These are phyloP conservation scores for Myxozyma monticola DNA, from an alignment of 805 yeast species.

Conservation along the genomic window DNA sequence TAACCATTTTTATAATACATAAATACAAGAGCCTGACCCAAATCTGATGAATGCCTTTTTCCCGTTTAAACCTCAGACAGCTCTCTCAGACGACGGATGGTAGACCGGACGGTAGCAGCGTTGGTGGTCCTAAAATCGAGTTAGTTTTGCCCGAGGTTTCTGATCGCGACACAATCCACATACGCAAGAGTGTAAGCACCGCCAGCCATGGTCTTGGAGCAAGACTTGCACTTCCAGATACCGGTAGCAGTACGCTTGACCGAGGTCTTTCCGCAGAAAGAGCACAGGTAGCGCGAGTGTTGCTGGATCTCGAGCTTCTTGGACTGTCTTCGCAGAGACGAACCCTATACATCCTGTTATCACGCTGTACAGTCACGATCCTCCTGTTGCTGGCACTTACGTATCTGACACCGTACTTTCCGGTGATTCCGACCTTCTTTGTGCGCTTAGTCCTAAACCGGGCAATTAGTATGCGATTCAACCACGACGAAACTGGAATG, in stretches of 20 bases:
- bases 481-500: neutral
- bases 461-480: neutral
- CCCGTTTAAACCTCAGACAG: slow-evolving; percentile 91
- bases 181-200: slow-evolving; percentile 98
- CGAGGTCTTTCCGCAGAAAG: slow-evolving; percentile 99
- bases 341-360: slow-evolving; percentile 54
- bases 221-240: slow-evolving; percentile 96
- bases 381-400: slow-evolving; percentile 9
- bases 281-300: slow-evolving; percentile 98
- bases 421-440: slow-evolving; percentile 99
- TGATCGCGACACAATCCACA: slow-evolving; percentile 1
- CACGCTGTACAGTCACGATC: neutral
- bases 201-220: slow-evolving; percentile 98
- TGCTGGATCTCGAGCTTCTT: slow-evolving; percentile 99
- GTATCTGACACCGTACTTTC: slow-evolving; percentile 99
- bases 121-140: slow-evolving; percentile 69
- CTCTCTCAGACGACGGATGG: slow-evolving; percentile 99
- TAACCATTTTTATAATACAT: slow-evolving; percentile 5
- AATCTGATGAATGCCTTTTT: slow-evolving; percentile 10
- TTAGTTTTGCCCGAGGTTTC: neutral
- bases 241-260: slow-evolving; percentile 98
- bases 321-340: slow-evolving; percentile 99
- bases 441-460: slow-evolving; percentile 96
- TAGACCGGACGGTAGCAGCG: slow-evolving; percentile 99
- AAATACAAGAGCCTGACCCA: slow-evolving; percentile 12